phyloP scores from a whole-genome alignment of 2,329 filamentous ascomycete species.

The Aspergillus candidus region DNA sequence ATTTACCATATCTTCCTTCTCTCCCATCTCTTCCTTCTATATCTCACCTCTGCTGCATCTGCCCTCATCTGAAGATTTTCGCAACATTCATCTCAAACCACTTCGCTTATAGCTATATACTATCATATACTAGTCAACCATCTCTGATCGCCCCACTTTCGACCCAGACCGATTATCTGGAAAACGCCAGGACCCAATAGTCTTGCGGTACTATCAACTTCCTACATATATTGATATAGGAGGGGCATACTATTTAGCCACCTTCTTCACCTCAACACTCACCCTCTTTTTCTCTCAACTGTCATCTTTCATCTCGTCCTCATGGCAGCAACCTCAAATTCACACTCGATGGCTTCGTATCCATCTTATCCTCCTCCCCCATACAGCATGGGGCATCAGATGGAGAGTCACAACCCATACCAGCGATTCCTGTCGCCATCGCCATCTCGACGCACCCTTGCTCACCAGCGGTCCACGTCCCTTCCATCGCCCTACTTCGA shows the following conservation, averaged over 20 bases:
- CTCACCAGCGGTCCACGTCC: conserved; percentile 16
- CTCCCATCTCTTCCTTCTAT: not conserved
- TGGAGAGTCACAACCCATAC: conserved; percentile 23
- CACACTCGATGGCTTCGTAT: conserved; percentile 17
- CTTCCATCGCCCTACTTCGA: conserved; percentile 21
- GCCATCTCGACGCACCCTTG: conserved; percentile 14
- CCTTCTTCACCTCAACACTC: not conserved
- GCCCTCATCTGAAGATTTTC: not conserved
- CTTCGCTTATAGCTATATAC: not conserved
- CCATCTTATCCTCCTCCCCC: conserved; percentile 13
- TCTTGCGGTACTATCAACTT: conserved; percentile 10
- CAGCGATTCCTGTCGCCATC: conserved; percentile 22
- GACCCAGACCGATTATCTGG: conserved; percentile 3
- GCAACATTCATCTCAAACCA: not conserved
- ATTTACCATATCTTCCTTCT: not conserved
- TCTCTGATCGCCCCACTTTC: conserved; percentile 12
- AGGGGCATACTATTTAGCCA: not conserved
- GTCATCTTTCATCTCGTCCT: conserved; percentile 1
- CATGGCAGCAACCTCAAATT: conserved; percentile 16
- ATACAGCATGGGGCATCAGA: conserved; percentile 11
- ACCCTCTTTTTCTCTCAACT: not conserved
- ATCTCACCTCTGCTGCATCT: not conserved
- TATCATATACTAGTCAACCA: not conserved
- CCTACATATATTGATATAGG: conserved; percentile 10
- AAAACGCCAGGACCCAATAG: conserved; percentile 15